A percentile compares a stretch with the other conserved stretches of the same genome.
Conservation (phyloP, 1,139 yeast species). For the Pichia terricola region DNA sequence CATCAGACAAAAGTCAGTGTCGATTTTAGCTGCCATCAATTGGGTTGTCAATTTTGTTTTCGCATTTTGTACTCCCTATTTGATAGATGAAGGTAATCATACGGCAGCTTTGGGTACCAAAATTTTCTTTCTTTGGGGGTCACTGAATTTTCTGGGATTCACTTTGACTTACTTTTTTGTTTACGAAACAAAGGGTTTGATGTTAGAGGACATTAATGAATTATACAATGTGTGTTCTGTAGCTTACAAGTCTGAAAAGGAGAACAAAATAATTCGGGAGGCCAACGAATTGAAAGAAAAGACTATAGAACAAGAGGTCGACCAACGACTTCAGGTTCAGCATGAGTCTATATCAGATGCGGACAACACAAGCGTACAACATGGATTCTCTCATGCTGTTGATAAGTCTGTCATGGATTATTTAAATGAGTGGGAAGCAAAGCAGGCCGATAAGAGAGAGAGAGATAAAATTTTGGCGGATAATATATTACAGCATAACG, state of each 20-base stretch:
- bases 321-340: neutral
- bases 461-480: slow-evolving; percentile 5
- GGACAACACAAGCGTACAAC: neutral
- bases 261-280: slow-evolving; percentile 24
- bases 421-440: slow-evolving; percentile 8
- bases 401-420: slow-evolving; percentile 2
- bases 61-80: slow-evolving; percentile 64
- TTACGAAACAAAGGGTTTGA: slow-evolving; percentile 57
- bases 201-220: slow-evolving; percentile 58
- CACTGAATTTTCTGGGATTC: slow-evolving; percentile 44
- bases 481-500: slow-evolving; percentile 4
- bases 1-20: slow-evolving; percentile 66
- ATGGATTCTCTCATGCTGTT: neutral
- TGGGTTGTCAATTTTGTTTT: slow-evolving; percentile 72
- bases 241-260: slow-evolving; percentile 33
- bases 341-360: neutral
- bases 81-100: slow-evolving; percentile 52
- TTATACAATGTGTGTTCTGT: slow-evolving; percentile 38
- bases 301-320: neutral
- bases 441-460: neutral
- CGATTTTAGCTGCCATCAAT: slow-evolving; percentile 66
- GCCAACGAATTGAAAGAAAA: slow-evolving; percentile 8
- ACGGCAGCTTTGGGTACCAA: slow-evolving; percentile 59
- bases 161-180: slow-evolving; percentile 48
- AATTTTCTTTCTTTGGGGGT: slow-evolving; percentile 73